Conservation (phyloP, 768 basidiomycete species). For the Trametes maxima region DNA sequence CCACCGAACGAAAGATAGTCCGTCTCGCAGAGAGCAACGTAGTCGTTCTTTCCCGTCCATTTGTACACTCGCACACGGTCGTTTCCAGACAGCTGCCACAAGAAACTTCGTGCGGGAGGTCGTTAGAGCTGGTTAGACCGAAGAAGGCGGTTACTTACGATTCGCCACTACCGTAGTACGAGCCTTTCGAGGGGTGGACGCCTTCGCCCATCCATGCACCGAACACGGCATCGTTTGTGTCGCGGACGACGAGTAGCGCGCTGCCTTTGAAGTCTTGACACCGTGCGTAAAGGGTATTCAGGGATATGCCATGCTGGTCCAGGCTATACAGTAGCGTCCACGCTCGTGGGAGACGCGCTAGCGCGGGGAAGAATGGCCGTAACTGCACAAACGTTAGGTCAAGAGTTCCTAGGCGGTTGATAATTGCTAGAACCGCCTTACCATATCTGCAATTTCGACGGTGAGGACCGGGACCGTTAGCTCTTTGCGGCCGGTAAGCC, state of each 20-base stretch:
- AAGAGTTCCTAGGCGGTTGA: neutral
- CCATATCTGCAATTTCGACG: slow-evolving; percentile 58
- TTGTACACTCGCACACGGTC: slow-evolving; percentile 60
- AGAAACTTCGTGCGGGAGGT: slow-evolving; percentile 51
- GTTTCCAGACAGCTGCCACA: slow-evolving; percentile 64
- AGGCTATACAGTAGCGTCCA: slow-evolving; percentile 89
- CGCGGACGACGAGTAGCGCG: slow-evolving; percentile 67
- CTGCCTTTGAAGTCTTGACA: slow-evolving; percentile 52
- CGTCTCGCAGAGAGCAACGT: slow-evolving; percentile 84
- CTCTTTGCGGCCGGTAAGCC: slow-evolving; percentile 57
- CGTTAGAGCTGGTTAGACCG: too few species aligned
- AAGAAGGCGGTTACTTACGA: slow-evolving; percentile 49
- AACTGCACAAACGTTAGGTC: slow-evolving; percentile 46
- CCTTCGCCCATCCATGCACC: slow-evolving; percentile 86
- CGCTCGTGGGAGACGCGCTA: slow-evolving; percentile 64
- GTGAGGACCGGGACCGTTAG: slow-evolving; percentile 56
- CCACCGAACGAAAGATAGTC: slow-evolving; percentile 88
- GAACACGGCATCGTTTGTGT: slow-evolving; percentile 65
- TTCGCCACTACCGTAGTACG: slow-evolving; percentile 89
- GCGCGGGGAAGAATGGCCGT: slow-evolving; percentile 70
- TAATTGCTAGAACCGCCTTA: slow-evolving; percentile 36
- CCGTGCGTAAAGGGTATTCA: slow-evolving; percentile 80
- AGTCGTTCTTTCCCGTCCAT: slow-evolving; percentile 89
- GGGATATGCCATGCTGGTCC: slow-evolving; percentile 93
- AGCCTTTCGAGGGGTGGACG: slow-evolving; percentile 56